Base-by-base conservation (phyloP, 345 rosid genomes). In the Chamaenerion angustifolium region DNA sequence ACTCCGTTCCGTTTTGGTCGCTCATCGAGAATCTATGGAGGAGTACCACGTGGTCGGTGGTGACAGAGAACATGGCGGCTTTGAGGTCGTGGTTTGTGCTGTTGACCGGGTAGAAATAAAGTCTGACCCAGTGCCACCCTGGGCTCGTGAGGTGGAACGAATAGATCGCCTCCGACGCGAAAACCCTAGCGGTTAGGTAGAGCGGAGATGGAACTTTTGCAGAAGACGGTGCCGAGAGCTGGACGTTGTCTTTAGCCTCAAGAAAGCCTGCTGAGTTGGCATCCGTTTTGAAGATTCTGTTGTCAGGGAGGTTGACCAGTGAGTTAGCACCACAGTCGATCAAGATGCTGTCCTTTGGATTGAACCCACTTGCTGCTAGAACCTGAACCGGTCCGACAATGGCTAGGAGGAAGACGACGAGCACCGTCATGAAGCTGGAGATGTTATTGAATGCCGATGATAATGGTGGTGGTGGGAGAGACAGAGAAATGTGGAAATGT, bases 121-220 rank as follows among this genome's bases (percentile, higher is more conserved):
- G 52, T 15, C 52, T 49, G 43, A 42, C 19, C 58, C 64, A 23
- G 16, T 60, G 54, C 54, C 64, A 47, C 17, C 58, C 58, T 1
- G 42, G 53, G 7, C 58, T 21, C 7, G 43, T 10, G 16, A 60
- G 37, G 16, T 42, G 42, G 48, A 60, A 53, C 40, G 58, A 53
- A 11, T 53, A 60, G 16, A 17, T 41, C 10, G 58, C 37, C 8
- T 53, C 10, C 4, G 64, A 42, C n/a, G 3, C 21, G n/a, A 53
- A 60, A 25, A 53, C 37, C 64, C 64, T 48, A 8, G 58, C 58
- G 3, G 48, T 27, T 37, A 45, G 40, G 45, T 48, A 46, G 37
- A 60, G 16, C 23, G 53, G 54, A 0, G 54, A 40, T 10, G 44
- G 58, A 21, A 54, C 43, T 12, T 53, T 40, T 11, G 53, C 16